Percentiles rank a stretch among this genome's conserved stretches.
Conservation (phyloP, 768 basidiomycete genomes). For the Cystobasidium onofrii region DNA sequence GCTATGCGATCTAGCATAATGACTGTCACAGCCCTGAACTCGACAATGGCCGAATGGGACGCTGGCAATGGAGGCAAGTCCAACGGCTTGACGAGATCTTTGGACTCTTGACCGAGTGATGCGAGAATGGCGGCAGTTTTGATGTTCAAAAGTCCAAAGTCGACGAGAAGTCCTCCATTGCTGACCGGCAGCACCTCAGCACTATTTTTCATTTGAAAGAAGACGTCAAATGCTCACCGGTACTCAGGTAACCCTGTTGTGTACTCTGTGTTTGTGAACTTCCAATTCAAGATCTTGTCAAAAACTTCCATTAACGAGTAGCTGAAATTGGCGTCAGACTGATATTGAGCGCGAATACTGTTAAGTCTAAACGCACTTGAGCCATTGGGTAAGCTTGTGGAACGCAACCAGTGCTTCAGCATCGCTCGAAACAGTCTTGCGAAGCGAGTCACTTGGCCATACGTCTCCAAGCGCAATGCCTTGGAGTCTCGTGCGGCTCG, state of each 20-base stretch:
- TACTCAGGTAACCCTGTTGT: constrained; percentile 94
- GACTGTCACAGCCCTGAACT: constrained; percentile 94
- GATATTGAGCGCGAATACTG: too few relatives aligned
- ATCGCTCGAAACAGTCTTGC: constrained; percentile 32
- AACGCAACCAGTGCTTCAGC: constrained; percentile 72
- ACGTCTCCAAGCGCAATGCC: constrained; percentile 78
- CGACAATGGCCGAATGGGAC: constrained; percentile 81
- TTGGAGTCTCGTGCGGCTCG: constrained; percentile 58
- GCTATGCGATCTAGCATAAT: constrained; percentile 84
- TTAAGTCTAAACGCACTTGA: constrained; percentile 51
- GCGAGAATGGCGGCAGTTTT: constrained; percentile 53
- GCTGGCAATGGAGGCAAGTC: constrained; percentile 60
- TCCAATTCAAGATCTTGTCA: constrained; percentile 67
- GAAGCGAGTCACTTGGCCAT: constrained; percentile 66
- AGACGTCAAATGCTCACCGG: constrained; percentile 51
- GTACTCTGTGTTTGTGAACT: constrained; percentile 68
- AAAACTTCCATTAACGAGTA: constrained; percentile 61
- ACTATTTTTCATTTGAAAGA: not conserved
- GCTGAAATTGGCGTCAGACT: constrained; percentile 10
- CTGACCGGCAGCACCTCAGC: not conserved
- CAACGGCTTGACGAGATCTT: constrained; percentile 42
- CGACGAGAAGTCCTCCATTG: constrained; percentile 75
- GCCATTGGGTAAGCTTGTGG: constrained; percentile 93
- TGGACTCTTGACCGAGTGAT: constrained; percentile 49
- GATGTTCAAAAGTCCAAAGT: constrained; percentile 68